A percentile compares a stretch with the other conserved stretches of the same genome.
Evolutionary conservation across 2,329 filamentous ascomycete species (phyloP).

Genomic region (Cladophialophora bantiana): DNA sequence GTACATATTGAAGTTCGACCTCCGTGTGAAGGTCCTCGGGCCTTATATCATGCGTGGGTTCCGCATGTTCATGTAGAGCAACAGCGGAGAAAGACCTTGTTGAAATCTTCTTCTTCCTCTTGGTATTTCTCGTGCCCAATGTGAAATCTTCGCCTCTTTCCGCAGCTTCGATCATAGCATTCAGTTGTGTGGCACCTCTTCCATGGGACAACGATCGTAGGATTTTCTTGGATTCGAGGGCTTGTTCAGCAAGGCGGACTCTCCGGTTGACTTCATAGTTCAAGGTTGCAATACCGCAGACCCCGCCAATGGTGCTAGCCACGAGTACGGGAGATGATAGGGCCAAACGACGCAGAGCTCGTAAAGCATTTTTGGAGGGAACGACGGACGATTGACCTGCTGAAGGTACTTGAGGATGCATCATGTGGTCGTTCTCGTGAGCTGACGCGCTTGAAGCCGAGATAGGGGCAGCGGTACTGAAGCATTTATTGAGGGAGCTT

Average conservation of each 20-base stretch:
- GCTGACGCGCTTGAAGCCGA: not conserved
- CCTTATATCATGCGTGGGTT: not conserved
- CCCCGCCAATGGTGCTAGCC: constrained; percentile 47
- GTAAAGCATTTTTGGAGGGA: constrained; percentile 54
- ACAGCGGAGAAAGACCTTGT: constrained; percentile 28
- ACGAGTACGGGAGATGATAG: constrained; percentile 42
- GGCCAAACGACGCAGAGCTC: constrained; percentile 50
- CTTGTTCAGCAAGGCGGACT: constrained; percentile 50
- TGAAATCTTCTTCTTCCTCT: constrained; percentile 28
- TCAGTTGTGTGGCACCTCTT: constrained; percentile 46
- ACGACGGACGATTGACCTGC: constrained; percentile 37
- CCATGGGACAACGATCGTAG: constrained; percentile 45
- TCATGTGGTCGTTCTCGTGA: constrained; percentile 11
- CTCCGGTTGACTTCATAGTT: constrained; percentile 53
- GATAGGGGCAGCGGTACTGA: not conserved
- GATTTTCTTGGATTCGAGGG: constrained; percentile 54
- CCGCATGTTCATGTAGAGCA: constrained; percentile 10
- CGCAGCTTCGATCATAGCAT: constrained; percentile 53
- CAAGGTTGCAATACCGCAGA: constrained; percentile 51
- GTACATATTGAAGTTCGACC: not conserved
- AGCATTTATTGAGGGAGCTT: not conserved
- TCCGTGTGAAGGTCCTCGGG: not conserved
- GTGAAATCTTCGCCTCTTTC: constrained; percentile 53
- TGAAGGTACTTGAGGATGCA: constrained; percentile 16
- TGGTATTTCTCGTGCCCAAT: constrained; percentile 47